Evolutionary conservation across 1,284 basidiomycete genomes (phyloP), one percentile per base, ranked within the genome.

Genomic region (Trichosporon faecale): DNA sequence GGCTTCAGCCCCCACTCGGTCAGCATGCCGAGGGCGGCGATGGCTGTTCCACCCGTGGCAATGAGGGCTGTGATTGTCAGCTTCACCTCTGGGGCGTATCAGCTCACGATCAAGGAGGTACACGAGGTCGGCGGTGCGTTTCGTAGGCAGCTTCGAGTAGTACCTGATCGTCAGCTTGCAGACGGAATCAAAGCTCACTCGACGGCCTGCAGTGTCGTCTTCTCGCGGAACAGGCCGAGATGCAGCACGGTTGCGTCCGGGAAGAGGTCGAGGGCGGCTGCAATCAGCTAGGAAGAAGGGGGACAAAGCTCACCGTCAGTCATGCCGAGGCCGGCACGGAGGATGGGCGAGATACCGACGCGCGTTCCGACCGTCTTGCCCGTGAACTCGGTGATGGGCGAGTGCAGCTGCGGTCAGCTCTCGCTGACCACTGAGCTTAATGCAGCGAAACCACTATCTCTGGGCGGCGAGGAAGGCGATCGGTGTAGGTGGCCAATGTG

Each of bases 251-350:
- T 89, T 1, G 95, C 94, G 66, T 86, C 91, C 83, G 93, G 94
- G 80, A 94, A 93, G 55, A 94, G 85, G 67, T 88, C 88, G 72
- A 95, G 85, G 79, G 95, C 81, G n/a, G 85, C 84, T 84, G 73
- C 1, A 3, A 16, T 65, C 16, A 61, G 57, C 57, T 31, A 4
- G 27, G 4, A 0, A 0, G 12, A 16, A 6, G 29, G 5, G n/a
- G 7, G 27, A 1, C 3, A 0, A 3, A 3, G 75, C 82, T 57
- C 80, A 72, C 92, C 89, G 75, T 97, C 94, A 0, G 91, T 89
- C 92, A 98, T 95, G n/a, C 94, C 94, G 69, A 95, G 85, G 23
- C 95, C 95, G 16, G 95, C 95, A 65, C 95, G 90, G 68, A 98
- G 85, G 77, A 98, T 93, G 37, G 95, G 95, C 2, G 92, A 91